Evolutionary conservation across 352 stramenopile species (phyloP).

Genomic region (Pythium aquatile): DNA sequence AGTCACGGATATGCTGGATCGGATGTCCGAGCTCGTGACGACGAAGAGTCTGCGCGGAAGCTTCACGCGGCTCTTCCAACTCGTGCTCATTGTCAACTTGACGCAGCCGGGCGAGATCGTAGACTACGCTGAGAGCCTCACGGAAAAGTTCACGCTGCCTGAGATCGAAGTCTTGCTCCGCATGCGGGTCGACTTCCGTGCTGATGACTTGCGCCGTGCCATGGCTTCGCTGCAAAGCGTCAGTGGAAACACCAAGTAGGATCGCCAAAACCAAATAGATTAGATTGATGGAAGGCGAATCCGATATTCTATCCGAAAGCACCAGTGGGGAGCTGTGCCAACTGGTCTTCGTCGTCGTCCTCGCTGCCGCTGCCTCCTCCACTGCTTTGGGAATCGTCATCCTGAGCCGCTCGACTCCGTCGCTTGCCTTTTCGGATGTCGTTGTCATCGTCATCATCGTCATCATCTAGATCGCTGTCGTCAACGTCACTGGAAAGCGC

Average conservation of each 20-base stretch:
- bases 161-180: slow-evolving; percentile 57
- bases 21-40: slow-evolving; percentile 47
- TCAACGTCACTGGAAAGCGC: slow-evolving; percentile 10
- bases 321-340: slow-evolving; percentile 58
- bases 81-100: slow-evolving; percentile 81
- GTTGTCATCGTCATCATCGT: slow-evolving; percentile 34
- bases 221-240: slow-evolving; percentile 21
- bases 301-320: slow-evolving; percentile 41
- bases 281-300: neutral
- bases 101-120: slow-evolving; percentile 68
- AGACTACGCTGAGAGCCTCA: slow-evolving; percentile 60
- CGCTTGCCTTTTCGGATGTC: slow-evolving; percentile 18
- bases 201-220: slow-evolving; percentile 42
- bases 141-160: slow-evolving; percentile 39
- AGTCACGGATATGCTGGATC: slow-evolving; percentile 56
- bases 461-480: slow-evolving; percentile 14
- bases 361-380: slow-evolving; percentile 43
- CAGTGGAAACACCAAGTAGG: slow-evolving; percentile 5
- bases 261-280: neutral
- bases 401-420: slow-evolving; percentile 15
- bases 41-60: slow-evolving; percentile 55
- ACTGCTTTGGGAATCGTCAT: slow-evolving; percentile 40
- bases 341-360: slow-evolving; percentile 62
- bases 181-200: slow-evolving; percentile 74
- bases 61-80: slow-evolving; percentile 78